Percentiles rank a stretch among this genome's conserved stretches.
Evolutionary conservation across 2,329 filamentous ascomycete genomes (phyloP).

Genomic region (Penicillium concentricum): DNA sequence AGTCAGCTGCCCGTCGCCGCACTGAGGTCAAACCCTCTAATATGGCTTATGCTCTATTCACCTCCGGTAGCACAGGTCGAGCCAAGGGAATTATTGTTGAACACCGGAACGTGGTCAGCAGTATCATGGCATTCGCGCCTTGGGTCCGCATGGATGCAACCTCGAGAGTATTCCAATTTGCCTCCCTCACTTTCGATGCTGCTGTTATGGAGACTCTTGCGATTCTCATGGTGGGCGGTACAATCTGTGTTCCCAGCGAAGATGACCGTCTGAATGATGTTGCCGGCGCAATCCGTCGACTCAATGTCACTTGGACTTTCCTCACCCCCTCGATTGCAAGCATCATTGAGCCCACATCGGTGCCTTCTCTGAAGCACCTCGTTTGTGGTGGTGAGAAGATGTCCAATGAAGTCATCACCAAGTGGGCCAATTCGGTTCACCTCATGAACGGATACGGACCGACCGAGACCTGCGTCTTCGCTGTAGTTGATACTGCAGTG

Average conservation of each 20-base stretch:
- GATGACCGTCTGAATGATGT: slow-evolving; percentile 50
- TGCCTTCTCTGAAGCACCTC: slow-evolving; percentile 44
- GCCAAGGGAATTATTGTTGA: slow-evolving; percentile 41
- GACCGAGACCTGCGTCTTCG: slow-evolving; percentile 37
- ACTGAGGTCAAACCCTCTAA: slow-evolving; percentile 22
- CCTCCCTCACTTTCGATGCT: slow-evolving; percentile 48
- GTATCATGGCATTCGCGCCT: slow-evolving; percentile 31
- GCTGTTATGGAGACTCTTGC: slow-evolving; percentile 42
- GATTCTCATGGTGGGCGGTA: slow-evolving; percentile 45
- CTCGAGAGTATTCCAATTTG: slow-evolving; percentile 44
- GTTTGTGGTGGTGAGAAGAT: slow-evolving; percentile 58
- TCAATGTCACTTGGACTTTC: slow-evolving; percentile 51
- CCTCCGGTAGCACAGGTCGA: slow-evolving; percentile 39
- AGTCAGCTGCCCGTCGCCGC: slow-evolving; percentile 1
- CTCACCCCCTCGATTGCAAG: slow-evolving; percentile 48
- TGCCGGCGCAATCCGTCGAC: slow-evolving; percentile 46
- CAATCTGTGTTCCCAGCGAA: slow-evolving; percentile 49
- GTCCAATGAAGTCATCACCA: slow-evolving; percentile 67
- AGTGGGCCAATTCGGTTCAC: slow-evolving; percentile 58
- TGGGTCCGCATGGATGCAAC: slow-evolving; percentile 24
- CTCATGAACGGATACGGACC: slow-evolving; percentile 43
- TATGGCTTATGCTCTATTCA: slow-evolving; percentile 38
- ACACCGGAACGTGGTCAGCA: slow-evolving; percentile 35
- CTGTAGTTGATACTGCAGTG: slow-evolving; percentile 30
- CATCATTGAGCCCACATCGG: slow-evolving; percentile 42